Evolutionary conservation across 2,329 filamentous ascomycete species (phyloP).

Genomic region (Capronia coronata): DNA sequence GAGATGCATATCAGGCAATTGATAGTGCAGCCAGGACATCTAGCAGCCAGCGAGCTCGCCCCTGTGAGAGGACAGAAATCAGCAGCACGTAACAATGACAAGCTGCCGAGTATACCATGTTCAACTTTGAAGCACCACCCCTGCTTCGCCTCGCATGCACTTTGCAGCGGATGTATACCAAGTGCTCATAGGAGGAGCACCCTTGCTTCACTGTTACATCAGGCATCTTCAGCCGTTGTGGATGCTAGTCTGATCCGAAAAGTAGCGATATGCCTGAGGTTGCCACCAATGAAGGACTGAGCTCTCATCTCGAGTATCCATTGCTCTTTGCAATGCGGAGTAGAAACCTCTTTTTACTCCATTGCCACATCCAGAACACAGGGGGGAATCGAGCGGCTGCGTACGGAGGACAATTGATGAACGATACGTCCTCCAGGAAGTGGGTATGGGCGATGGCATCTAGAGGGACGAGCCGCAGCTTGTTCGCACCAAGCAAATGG

Average conservation of each 20-base stretch:
- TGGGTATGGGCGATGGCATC: too few species aligned
- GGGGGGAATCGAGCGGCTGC: too few species aligned
- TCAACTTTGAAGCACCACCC: background rate
- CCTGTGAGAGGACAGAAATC: constrained; percentile 1
- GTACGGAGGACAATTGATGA: too few species aligned
- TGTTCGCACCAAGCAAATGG: background rate
- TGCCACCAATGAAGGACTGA: background rate
- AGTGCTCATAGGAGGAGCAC: background rate
- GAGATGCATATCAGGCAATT: constrained; percentile 11
- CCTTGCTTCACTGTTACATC: background rate
- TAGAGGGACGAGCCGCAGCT: too few species aligned
- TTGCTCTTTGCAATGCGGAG: constrained; percentile 18
- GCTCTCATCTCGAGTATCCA: constrained; percentile 1
- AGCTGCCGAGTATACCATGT: background rate
- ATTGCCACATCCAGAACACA: background rate
- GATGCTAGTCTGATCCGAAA: background rate
- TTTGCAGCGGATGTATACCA: background rate
- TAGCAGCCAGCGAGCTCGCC: background rate
- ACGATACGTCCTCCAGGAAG: too few species aligned
- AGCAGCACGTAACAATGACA: background rate
- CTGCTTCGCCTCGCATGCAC: background rate
- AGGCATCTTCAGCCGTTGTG: background rate
- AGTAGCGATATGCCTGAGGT: background rate
- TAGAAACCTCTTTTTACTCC: constrained; percentile 9
- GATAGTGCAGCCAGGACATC: constrained; percentile 2